Conservation (phyloP, 805 yeast genomes). For the Candida suzukii region DNA sequence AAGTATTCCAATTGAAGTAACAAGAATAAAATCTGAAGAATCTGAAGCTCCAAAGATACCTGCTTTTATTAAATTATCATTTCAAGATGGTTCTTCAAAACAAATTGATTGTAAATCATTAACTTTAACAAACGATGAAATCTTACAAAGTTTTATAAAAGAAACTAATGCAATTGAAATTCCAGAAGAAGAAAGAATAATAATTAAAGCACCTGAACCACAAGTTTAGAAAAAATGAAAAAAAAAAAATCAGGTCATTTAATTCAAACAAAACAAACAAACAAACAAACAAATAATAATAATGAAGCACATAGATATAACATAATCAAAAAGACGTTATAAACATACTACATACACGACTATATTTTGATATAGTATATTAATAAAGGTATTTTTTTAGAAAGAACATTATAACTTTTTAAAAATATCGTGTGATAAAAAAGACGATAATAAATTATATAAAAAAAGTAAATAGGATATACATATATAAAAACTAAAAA, state of each 20-base stretch:
- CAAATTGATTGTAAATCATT: constrained; percentile 48
- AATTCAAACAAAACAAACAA: neutral
- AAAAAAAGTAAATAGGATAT: too few relatives aligned
- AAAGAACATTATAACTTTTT: too few relatives aligned
- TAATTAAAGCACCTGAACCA: neutral
- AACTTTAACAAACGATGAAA: constrained; percentile 39
- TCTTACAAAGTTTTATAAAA: constrained; percentile 49
- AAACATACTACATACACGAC: too few relatives aligned
- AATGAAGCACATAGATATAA: too few relatives aligned
- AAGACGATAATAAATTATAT: too few relatives aligned
- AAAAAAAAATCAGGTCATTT: neutral
- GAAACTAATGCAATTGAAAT: constrained; percentile 46
- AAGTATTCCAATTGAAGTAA: constrained; percentile 51
- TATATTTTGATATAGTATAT: too few relatives aligned
- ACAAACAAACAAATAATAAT: too few relatives aligned
- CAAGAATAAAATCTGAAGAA: constrained; percentile 38
- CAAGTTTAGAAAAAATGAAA: neutral
- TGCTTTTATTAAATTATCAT: constrained; percentile 34
- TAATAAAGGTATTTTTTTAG: too few relatives aligned
- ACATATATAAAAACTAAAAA: too few relatives aligned
- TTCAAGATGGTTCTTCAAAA: constrained; percentile 29
- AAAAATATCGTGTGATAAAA: too few relatives aligned
- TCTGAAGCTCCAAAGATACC: constrained; percentile 41
- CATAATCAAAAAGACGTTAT: too few relatives aligned
- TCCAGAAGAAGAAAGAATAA: constrained; percentile 37